Evolutionary conservation across 2,329 filamentous ascomycete genomes (phyloP), one percentile per base, ranked within the genome.

Genomic region (Periconia digitata): DNA sequence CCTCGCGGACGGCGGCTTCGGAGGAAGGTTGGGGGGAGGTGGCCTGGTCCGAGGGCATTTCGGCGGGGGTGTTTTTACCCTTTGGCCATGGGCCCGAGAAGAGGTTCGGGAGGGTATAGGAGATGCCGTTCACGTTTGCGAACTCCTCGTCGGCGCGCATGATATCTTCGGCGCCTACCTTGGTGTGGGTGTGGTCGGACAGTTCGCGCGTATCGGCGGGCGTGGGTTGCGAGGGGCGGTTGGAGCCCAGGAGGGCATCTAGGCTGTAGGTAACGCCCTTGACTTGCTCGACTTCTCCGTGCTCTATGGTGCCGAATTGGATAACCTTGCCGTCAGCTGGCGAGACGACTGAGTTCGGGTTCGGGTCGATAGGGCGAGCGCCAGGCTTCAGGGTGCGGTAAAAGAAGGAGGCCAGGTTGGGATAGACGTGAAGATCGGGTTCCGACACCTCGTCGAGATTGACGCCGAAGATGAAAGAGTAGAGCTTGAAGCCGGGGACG

Each of bases 191-290:
- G 58, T 37, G 66, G 49, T 45, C 58, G 18, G 62, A 37, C 47
- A 46, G 40, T 13, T 58, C 44, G 34, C 64, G 53, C 5, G 58
- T 55, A 53, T 62, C 53, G 56, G 81, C 81, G 6, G 79, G 82
- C 52, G 78, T 77, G 55, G 82, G 85, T 53, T 50, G 62, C 2
- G 68, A 71, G 49, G 57, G 70, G 17, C 60, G 59, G 27, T 56
- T 57, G 41, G 72, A 72, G 43, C 94, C 94, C 2, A 99, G 81
- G 1, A 99, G 81, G 7, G 94, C 92, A 68, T 99, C 94, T 46
- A 99, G 82, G 58, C 87, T 95, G 74, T 99, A 99, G 1, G 94
- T 99, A 80, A 99, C 94, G 51, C 94, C 94, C 74, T 99, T 99
- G 55, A 99, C 92, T 74, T 99, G 94, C 71, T 99, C 94, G 37